phyloP scores from a whole-genome alignment of 306 rosid species.

The Rubus idaeus region DNA sequence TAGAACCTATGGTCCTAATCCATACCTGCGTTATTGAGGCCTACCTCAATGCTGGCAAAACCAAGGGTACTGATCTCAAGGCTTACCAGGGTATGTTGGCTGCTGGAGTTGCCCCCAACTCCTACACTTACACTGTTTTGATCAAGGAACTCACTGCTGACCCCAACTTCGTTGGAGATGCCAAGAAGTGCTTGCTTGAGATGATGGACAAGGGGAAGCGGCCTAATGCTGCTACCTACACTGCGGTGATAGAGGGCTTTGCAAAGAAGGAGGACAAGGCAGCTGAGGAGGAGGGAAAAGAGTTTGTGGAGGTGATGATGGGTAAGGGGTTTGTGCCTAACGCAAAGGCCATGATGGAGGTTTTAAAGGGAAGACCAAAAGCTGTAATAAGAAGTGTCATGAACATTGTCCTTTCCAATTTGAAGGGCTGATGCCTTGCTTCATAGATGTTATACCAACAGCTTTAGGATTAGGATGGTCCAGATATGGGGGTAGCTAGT shows the following conservation, averaged over 20 bases:
- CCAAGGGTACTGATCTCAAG: slow-evolving; percentile 63
- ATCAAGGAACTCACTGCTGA: slow-evolving; percentile 49
- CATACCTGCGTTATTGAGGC: slow-evolving; percentile 63
- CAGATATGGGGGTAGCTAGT: not conserved
- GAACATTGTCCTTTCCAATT: not conserved
- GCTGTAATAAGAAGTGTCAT: not conserved
- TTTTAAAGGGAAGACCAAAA: slow-evolving; percentile 23
- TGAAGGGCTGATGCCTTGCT: not conserved
- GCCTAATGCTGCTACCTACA: slow-evolving; percentile 58
- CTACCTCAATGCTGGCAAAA: slow-evolving; percentile 51
- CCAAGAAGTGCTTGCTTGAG: slow-evolving; percentile 51
- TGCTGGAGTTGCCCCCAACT: slow-evolving; percentile 58
- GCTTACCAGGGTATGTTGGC: slow-evolving; percentile 63
- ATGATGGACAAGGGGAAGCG: slow-evolving; percentile 64
- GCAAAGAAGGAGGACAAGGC: slow-evolving; percentile 30
- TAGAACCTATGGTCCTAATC: slow-evolving; percentile 56
- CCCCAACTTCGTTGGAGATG: slow-evolving; percentile 43
- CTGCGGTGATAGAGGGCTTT: slow-evolving; percentile 55
- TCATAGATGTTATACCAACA: not conserved
- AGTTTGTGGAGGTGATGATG: slow-evolving; percentile 49
- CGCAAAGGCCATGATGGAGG: slow-evolving; percentile 56
- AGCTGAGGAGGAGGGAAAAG: slow-evolving; percentile 43
- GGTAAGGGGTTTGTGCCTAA: slow-evolving; percentile 54
- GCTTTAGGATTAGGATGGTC: not conserved
- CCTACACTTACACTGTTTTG: slow-evolving; percentile 62